Conservation (phyloP, 345 rosid species). For the Moricandia moricandioides region DNA sequence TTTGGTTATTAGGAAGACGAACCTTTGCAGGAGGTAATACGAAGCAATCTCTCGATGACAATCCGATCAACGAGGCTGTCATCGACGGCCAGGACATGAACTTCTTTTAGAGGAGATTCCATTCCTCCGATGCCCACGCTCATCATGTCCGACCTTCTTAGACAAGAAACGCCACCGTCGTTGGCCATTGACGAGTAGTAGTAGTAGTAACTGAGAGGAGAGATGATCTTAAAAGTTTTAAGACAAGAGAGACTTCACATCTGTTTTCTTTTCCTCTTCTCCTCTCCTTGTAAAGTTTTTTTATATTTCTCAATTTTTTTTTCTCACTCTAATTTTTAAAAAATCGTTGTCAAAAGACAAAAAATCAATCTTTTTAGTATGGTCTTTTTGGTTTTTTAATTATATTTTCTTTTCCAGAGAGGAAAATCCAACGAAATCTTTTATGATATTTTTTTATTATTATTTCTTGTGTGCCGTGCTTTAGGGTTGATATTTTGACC, state of each 20-base stretch:
- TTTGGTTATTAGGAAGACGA: not conserved
- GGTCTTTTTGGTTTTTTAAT: not conserved
- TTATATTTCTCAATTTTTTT: constrained; percentile 30
- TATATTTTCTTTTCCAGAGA: constrained; percentile 1
- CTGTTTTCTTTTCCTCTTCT: constrained; percentile 13
- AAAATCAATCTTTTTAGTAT: not conserved
- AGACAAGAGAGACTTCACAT: constrained; percentile 11
- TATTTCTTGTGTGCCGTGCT: constrained; percentile 28
- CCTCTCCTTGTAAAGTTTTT: constrained; percentile 13
- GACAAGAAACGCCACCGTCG: constrained; percentile 50
- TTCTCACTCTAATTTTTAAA: not conserved
- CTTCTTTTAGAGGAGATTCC: constrained; percentile 48
- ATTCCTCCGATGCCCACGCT: constrained; percentile 21
- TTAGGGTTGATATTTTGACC: constrained; percentile 30
- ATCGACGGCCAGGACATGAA: constrained; percentile 91
- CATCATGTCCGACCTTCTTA: constrained; percentile 44
- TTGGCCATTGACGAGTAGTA: constrained; percentile 40
- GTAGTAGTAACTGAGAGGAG: not conserved
- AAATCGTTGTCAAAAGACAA: no score
- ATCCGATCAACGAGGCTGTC: constrained; percentile 85
- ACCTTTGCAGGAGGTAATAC: constrained; percentile 82
- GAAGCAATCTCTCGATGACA: constrained; percentile 83
- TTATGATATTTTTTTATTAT: not conserved
- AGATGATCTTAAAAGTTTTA: not conserved
- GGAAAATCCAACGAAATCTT: constrained; percentile 53